Evolutionary conservation across 331 rosid species (phyloP).

Genomic region (Rosa hybrid): DNA sequence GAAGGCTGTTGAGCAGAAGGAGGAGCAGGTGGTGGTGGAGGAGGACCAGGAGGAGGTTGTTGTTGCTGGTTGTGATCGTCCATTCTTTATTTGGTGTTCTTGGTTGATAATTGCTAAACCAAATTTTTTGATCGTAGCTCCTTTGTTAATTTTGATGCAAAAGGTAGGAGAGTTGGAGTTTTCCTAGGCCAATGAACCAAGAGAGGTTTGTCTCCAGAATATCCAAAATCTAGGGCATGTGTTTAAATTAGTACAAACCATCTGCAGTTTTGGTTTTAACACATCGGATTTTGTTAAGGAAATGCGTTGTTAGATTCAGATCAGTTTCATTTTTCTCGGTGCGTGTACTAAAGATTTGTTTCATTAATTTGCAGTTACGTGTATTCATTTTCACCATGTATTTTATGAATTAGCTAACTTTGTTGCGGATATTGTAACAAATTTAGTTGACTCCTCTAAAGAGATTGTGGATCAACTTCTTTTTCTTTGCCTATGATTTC

Average conservation of each 20-base stretch:
- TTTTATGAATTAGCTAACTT: neutral
- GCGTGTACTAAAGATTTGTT: neutral
- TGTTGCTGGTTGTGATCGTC: slow-evolving; percentile 19
- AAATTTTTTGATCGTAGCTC: neutral
- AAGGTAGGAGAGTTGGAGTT: neutral
- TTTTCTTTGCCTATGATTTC: neutral
- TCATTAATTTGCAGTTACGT: neutral
- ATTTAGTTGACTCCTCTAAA: neutral
- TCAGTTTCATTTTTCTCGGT: neutral
- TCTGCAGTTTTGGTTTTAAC: neutral
- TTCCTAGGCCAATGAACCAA: neutral
- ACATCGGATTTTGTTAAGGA: neutral
- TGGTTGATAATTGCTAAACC: neutral
- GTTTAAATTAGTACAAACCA: neutral
- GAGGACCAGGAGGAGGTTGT: slow-evolving; percentile 17
- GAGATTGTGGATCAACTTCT: neutral
- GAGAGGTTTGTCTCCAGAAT: slow-evolving; percentile 7
- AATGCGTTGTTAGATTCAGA: neutral
- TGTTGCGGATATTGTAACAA: neutral
- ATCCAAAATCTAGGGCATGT: slow-evolving; percentile 1
- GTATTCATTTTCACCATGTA: neutral
- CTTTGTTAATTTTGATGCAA: slow-evolving; percentile 3
- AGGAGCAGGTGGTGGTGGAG: neutral
- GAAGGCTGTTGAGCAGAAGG: neutral
- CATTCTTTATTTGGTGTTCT: slow-evolving; percentile 11